A percentile compares a stretch with the other conserved stretches of the same genome.
These are phyloP conservation scores for Trypanosoma scelopori DNA, from an alignment of 208 protist genomes.

Conservation along the genomic window DNA sequence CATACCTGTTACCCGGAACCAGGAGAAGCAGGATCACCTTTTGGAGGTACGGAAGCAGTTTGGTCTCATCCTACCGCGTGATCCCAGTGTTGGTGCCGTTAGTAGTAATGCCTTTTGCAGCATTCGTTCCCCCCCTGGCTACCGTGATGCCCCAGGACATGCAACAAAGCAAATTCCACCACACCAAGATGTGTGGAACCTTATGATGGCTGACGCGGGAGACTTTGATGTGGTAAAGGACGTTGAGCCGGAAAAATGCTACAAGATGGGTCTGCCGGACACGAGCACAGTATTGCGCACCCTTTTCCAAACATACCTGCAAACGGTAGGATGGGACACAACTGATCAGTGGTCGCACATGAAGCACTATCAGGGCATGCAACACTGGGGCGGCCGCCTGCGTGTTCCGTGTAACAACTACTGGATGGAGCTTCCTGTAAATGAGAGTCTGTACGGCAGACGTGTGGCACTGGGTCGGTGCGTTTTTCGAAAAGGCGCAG, in stretches of 20 bases:
- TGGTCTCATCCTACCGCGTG: slow-evolving; percentile 41
- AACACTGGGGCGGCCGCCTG: slow-evolving; percentile 29
- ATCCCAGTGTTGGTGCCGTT: slow-evolving; percentile 7
- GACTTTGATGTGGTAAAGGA: slow-evolving; percentile 55
- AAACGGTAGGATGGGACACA: slow-evolving; percentile 14
- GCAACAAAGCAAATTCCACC: slow-evolving; percentile 33
- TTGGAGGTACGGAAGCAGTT: slow-evolving; percentile 45
- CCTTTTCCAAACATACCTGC: slow-evolving; percentile 35
- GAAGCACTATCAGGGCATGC: slow-evolving; percentile 56
- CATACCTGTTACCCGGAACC: slow-evolving; percentile 31
- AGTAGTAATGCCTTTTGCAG: slow-evolving; percentile 9
- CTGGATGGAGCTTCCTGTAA: slow-evolving; percentile 69
- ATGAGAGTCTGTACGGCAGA: slow-evolving; percentile 32
- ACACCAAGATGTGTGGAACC: slow-evolving; percentile 48
- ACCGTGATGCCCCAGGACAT: slow-evolving; percentile 34
- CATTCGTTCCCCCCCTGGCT: slow-evolving; percentile 57
- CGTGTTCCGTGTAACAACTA: slow-evolving; percentile 52
- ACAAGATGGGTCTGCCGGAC: slow-evolving; percentile 21
- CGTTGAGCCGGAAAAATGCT: slow-evolving; percentile 15
- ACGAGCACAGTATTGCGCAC: slow-evolving; percentile 10
- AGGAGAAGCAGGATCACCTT: slow-evolving; percentile 36
- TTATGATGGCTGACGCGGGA: slow-evolving; percentile 47
- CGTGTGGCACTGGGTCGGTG: slow-evolving; percentile 62
- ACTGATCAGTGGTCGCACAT: slow-evolving; percentile 28
- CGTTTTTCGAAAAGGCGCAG: slow-evolving; percentile 39